Conservation (phyloP, 2,329 filamentous ascomycete species). For the Cordyceps javanica region DNA sequence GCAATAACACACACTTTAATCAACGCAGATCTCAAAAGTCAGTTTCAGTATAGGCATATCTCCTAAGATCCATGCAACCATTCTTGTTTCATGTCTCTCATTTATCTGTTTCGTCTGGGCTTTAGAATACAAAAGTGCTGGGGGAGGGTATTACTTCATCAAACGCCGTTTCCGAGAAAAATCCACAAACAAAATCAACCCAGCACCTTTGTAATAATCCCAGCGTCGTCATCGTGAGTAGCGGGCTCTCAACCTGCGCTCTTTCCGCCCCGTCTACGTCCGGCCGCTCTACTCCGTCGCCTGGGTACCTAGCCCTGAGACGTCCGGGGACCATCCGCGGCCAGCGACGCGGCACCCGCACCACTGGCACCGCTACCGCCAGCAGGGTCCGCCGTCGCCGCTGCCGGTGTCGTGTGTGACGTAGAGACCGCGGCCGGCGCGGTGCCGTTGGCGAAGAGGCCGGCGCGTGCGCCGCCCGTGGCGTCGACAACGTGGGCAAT, state of each 20-base stretch:
- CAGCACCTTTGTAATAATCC: neutral
- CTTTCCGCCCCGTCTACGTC: neutral
- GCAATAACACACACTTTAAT: neutral
- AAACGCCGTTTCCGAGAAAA: neutral
- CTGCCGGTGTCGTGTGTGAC: neutral
- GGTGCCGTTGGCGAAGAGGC: neutral
- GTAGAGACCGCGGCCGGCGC: neutral
- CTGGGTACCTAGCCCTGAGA: neutral
- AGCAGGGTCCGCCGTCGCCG: neutral
- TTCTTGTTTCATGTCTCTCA: neutral
- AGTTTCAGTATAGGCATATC: neutral
- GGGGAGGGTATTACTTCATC: neutral
- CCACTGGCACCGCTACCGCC: neutral
- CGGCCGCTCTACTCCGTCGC: neutral
- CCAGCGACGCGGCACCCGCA: neutral
- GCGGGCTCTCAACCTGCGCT: neutral
- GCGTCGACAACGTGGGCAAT: conserved; percentile 43
- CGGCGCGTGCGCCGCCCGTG: conserved; percentile 29
- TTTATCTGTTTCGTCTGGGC: neutral
- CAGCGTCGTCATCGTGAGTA: too few species aligned
- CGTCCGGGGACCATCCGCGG: neutral
- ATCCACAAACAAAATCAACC: neutral
- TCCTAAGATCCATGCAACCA: neutral
- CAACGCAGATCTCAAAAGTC: neutral
- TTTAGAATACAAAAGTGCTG: neutral